phyloP scores from a whole-genome alignment of 441 rosid species.

The Rhodomyrtus psidioides region DNA sequence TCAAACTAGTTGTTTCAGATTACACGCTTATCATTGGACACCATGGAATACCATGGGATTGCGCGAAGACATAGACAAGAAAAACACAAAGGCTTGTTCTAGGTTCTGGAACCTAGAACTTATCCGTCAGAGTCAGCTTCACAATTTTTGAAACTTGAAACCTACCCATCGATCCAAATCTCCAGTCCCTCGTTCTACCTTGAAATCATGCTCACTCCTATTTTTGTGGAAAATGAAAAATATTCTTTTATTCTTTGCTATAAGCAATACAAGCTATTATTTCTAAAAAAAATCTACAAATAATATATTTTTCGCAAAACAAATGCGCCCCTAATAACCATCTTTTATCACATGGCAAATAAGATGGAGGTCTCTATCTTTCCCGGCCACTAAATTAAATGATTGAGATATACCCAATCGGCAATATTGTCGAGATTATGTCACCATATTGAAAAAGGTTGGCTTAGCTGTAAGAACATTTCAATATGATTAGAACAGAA shows the following conservation, averaged over 20 bases:
- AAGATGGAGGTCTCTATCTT: background rate
- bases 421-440: background rate
- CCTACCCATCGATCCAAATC: too few relatives aligned
- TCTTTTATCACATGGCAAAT: background rate
- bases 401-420: background rate
- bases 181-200: too few relatives aligned
- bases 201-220: background rate
- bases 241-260: background rate
- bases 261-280: background rate
- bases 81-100: too few relatives aligned
- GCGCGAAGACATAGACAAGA: too few relatives aligned
- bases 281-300: background rate
- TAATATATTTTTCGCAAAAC: fast-evolving
- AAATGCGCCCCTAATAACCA: fast-evolving
- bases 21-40: too few relatives aligned
- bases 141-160: too few relatives aligned
- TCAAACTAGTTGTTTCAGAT: too few relatives aligned
- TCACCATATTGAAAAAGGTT: background rate
- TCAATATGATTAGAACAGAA: background rate
- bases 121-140: too few relatives aligned
- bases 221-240: background rate
- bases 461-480: background rate
- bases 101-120: too few relatives aligned
- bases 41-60: too few relatives aligned
- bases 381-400: background rate